Evolutionary conservation across 768 basidiomycete species (phyloP).

Genomic region (Podaxis sp.): DNA sequence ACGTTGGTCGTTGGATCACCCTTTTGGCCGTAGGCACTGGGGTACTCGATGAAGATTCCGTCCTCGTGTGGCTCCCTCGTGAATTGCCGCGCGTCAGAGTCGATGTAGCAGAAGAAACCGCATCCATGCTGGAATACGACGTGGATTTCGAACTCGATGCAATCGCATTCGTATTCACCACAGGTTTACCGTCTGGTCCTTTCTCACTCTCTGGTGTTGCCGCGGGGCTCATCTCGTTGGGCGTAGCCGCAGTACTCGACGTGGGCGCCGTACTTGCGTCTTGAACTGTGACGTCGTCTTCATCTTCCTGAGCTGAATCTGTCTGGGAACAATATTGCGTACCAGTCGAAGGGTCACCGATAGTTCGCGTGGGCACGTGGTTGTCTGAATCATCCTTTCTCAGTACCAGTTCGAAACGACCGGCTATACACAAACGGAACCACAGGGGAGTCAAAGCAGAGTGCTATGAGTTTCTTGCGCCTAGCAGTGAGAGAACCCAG

Average conservation of each 20-base stretch:
- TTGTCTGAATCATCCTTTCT: constrained; percentile 36
- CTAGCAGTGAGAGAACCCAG: neutral
- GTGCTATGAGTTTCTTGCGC: neutral
- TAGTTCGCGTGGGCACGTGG: constrained; percentile 37
- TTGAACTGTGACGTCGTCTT: constrained; percentile 8
- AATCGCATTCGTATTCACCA: neutral
- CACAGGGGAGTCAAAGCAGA: neutral
- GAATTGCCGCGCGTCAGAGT: neutral
- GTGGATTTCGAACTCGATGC: neutral
- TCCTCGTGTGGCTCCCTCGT: neutral
- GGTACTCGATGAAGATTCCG: neutral
- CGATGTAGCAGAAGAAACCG: neutral
- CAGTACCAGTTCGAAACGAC: constrained; percentile 56
- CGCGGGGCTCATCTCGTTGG: constrained; percentile 3
- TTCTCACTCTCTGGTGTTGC: constrained; percentile 9
- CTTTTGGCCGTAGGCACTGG: neutral
- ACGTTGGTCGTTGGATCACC: constrained; percentile 34
- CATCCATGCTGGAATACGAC: neutral
- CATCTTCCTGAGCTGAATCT: constrained; percentile 3
- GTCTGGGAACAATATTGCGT: constrained; percentile 25
- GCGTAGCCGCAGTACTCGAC: neutral
- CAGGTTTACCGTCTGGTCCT: neutral
- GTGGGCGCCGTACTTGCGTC: constrained; percentile 5
- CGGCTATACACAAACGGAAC: constrained; percentile 35
- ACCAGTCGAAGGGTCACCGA: constrained; percentile 41